Percentiles rank a stretch among this genome's conserved stretches.
phyloP scores from a whole-genome alignment of 139 green algal species.

The Picochlorum sp. region DNA sequence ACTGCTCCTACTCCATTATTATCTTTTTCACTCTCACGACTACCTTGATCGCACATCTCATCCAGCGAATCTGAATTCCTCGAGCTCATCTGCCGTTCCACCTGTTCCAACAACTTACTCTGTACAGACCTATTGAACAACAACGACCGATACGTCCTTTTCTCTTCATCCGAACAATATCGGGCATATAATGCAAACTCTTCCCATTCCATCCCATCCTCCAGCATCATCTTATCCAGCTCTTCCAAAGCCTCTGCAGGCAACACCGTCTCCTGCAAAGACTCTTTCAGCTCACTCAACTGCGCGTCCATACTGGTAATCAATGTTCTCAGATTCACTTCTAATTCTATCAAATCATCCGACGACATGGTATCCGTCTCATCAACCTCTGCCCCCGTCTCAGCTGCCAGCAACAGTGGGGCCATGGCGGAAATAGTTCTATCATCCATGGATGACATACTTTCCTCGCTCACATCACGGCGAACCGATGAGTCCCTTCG shows the following conservation, averaged over 20 bases:
- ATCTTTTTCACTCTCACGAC: neutral
- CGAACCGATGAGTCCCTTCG: neutral
- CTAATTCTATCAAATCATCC: slow-evolving; percentile 14
- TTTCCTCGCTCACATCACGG: neutral
- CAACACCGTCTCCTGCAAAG: slow-evolving; percentile 10
- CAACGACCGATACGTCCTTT: slow-evolving; percentile 17
- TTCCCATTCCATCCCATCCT: slow-evolving; percentile 2
- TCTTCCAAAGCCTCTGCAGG: slow-evolving; percentile 1
- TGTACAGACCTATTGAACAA: slow-evolving; percentile 24
- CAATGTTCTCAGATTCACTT: slow-evolving; percentile 17
- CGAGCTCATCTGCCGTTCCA: slow-evolving; percentile 16
- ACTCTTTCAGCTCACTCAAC: slow-evolving; percentile 14
- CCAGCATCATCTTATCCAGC: neutral
- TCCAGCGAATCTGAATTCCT: neutral
- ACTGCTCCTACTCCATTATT: neutral
- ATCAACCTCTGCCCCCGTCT: slow-evolving; percentile 9
- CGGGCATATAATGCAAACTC: slow-evolving; percentile 1
- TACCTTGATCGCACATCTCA: slow-evolving; percentile 5
- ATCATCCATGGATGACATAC: neutral
- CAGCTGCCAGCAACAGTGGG: slow-evolving; percentile 20
- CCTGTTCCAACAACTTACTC: slow-evolving; percentile 15
- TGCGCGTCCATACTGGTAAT: slow-evolving; percentile 25
- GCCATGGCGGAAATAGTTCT: neutral
- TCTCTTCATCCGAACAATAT: slow-evolving; percentile 4
- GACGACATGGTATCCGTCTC: slow-evolving; percentile 12